Conservation (phyloP, 176 grass and related monocot genomes). For the Carex scoparia region DNA sequence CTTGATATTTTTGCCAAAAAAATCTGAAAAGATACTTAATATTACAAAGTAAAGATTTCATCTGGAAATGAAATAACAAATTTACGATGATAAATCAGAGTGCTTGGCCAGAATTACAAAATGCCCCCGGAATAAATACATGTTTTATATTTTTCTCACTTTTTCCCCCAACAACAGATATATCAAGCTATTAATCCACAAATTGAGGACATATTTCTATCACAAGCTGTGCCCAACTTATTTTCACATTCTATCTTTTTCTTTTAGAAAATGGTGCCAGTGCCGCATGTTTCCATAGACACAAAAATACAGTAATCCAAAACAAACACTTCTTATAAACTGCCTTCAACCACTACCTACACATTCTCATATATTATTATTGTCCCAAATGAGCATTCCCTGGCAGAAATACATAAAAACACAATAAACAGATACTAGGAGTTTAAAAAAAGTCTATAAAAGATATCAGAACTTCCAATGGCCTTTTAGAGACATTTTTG, state of each 20-base stretch:
- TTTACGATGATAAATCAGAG: neutral
- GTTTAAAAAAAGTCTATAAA: neutral
- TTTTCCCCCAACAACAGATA: neutral
- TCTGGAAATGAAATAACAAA: neutral
- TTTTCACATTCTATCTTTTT: neutral
- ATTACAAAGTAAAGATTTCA: neutral
- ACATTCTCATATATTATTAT: too few relatives aligned
- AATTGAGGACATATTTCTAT: neutral
- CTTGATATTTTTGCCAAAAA: neutral
- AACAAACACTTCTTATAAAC: too few relatives aligned
- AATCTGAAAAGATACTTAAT: neutral
- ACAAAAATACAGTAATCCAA: too few relatives aligned
- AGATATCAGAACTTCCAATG: neutral
- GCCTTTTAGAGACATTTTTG: neutral
- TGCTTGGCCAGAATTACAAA: neutral
- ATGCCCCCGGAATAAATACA: neutral
- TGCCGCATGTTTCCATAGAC: too few relatives aligned
- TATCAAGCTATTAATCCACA: neutral
- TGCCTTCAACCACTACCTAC: too few relatives aligned
- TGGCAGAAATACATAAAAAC: too few relatives aligned
- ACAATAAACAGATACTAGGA: neutral
- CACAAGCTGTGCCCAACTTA: neutral
- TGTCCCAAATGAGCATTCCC: too few relatives aligned
- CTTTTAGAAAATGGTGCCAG: too few relatives aligned
- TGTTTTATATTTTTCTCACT: neutral